phyloP scores from a whole-genome alignment of 192 early-diverging fungal genomes.

The Linnemannia schmuckeri region DNA sequence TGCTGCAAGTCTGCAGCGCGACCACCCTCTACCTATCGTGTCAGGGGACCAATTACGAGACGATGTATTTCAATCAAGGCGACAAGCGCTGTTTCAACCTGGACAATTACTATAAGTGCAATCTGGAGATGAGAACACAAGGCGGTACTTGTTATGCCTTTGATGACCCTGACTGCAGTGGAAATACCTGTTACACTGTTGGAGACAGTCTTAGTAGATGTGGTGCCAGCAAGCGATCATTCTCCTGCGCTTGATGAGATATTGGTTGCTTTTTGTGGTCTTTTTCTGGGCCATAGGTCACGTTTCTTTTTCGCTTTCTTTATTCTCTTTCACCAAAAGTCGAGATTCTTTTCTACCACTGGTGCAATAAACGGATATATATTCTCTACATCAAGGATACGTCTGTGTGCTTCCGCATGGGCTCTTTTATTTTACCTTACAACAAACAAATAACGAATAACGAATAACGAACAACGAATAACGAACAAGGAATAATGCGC shows the following conservation, averaged over 20 bases:
- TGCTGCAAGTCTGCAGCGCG: background rate
- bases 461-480: too few relatives aligned
- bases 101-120: background rate
- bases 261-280: too few relatives aligned
- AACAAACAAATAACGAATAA: too few relatives aligned
- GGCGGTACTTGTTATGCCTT: background rate
- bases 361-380: too few relatives aligned
- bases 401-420: too few relatives aligned
- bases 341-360: too few relatives aligned
- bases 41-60: background rate
- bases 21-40: constrained; percentile 2
- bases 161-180: background rate
- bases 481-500: too few relatives aligned
- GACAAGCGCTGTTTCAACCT: background rate
- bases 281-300: too few relatives aligned
- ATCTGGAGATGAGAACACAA: background rate
- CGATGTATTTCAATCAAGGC: background rate
- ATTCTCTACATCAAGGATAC: too few relatives aligned
- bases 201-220: background rate
- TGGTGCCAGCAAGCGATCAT: background rate
- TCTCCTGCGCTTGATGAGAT: background rate
- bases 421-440: too few relatives aligned
- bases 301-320: too few relatives aligned
- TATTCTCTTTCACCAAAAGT: too few relatives aligned
- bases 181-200: background rate